Conservation (phyloP, 768 basidiomycete genomes). For the Leucocoprinus birnbaumii region DNA sequence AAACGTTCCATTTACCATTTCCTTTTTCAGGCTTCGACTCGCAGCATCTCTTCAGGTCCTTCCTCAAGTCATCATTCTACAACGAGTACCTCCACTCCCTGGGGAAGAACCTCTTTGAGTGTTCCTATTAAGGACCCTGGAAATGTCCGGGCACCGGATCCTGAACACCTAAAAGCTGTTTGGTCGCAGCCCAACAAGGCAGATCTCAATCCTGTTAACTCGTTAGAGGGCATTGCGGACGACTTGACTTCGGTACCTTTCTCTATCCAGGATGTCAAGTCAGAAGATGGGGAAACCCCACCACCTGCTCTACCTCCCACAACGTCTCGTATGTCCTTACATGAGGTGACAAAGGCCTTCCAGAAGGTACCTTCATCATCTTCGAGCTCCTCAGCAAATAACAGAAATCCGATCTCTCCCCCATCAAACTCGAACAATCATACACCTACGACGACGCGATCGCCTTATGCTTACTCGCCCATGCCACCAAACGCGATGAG, state of each 20-base stretch:
- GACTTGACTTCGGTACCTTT: conserved; percentile 79
- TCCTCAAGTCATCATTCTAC: conserved; percentile 32
- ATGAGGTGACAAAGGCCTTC: conserved; percentile 84
- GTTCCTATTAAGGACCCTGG: conserved; percentile 60
- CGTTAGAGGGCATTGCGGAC: conserved; percentile 80
- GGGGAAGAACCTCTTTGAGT: conserved; percentile 54
- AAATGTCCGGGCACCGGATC: conserved; percentile 66
- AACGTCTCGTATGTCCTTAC: conserved; percentile 74
- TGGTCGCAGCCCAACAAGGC: conserved; percentile 80
- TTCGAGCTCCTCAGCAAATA: conserved; percentile 35
- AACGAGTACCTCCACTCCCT: conserved; percentile 28
- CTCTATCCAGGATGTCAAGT: conserved; percentile 82
- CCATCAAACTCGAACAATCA: conserved; percentile 40
- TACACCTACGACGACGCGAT: conserved; percentile 16
- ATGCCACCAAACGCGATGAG: conserved; percentile 49
- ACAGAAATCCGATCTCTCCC: conserved; percentile 51
- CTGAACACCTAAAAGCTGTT: conserved; percentile 81
- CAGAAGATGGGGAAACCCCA: conserved; percentile 81
- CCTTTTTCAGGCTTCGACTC: conserved; percentile 34
- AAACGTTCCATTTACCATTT: not conserved
- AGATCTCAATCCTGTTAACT: conserved; percentile 68
- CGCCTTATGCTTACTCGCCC: conserved; percentile 37
- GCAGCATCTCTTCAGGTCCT: conserved; percentile 35
- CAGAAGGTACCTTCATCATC: conserved; percentile 76
- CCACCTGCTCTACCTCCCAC: conserved; percentile 56